Base-by-base conservation (phyloP, 2,329 filamentous ascomycete genomes). In the Fusarium albosuccineum region DNA sequence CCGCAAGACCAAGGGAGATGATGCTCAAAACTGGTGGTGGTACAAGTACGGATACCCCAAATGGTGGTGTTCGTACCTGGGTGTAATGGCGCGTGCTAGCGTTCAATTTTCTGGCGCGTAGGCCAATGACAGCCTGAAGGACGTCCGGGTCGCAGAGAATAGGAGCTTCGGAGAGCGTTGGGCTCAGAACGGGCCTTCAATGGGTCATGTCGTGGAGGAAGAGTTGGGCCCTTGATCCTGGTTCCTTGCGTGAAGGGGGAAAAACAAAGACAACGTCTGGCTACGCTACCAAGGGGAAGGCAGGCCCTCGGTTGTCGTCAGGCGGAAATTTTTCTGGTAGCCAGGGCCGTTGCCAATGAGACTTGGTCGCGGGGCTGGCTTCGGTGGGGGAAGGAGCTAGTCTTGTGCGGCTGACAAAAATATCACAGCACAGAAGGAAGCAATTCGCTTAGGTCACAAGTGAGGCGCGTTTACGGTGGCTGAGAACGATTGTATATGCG, bases 271-370 rank as follows among this genome's bases (percentile, higher is more conserved):
- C 46, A 17, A 37, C 45, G 51, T 42, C 27, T 36, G 33, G 36
- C 29, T 33, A 11, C 10, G 40, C 27, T 36, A 36, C 27, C 45
- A 62, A 64, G 46, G 37, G 67, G 60, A 58, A 37, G 49, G 46
- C 46, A 37, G 49, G 46, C 46, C 55, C 33, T 68, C 60, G 57
- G 64, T 70, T 66, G 57, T 64, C 56, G 57, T 62, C 62, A 72
- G 62, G 66, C 64, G 66, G 71, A 55, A 68, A 62, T 65, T 66
- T 69, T 70, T 64, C 60, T 71, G 60, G 67, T 61, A 49, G 61
- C 66, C 55, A 64, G 64, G 67, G 61, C 59, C 58, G 11, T 29
- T 70, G 42, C 62, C 65, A 68, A 60, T 54, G 53, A 60, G 10
- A 56, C 34, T 49, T 59, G 58, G 62, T 56, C 57, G 44, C 56